phyloP scores from a whole-genome alignment of 352 stramenopile species.

The Aphanomyces astaci region DNA sequence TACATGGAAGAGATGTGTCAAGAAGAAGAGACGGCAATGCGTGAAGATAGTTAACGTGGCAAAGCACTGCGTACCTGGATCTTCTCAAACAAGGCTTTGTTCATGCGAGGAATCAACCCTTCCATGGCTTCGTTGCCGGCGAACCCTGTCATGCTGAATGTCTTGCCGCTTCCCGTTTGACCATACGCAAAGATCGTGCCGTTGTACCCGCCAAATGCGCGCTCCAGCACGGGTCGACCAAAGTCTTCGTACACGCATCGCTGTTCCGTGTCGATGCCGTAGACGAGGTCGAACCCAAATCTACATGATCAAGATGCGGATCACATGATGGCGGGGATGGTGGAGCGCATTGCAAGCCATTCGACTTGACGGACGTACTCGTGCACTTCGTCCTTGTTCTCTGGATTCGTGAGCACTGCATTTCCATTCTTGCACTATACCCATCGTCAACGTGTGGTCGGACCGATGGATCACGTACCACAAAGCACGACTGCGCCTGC shows the following conservation, averaged over 20 bases:
- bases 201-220: constrained; percentile 81
- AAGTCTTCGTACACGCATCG: constrained; percentile 71
- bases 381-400: constrained; percentile 68
- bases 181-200: constrained; percentile 87
- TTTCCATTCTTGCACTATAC: constrained; percentile 47
- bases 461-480: background rate
- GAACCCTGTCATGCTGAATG: constrained; percentile 83
- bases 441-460: too few species aligned
- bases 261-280: constrained; percentile 69
- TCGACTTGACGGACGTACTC: constrained; percentile 29
- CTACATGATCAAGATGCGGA: background rate
- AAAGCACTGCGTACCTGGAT: constrained; percentile 35
- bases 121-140: constrained; percentile 47
- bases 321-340: too few species aligned
- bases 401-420: constrained; percentile 73
- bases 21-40: background rate
- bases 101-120: constrained; percentile 89
- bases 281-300: constrained; percentile 87
- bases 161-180: constrained; percentile 82
- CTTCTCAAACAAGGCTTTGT: constrained; percentile 84
- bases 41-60: background rate
- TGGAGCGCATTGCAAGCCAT: too few species aligned
- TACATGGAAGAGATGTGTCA: background rate
- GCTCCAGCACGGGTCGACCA: constrained; percentile 64
- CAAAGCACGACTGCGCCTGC: constrained; percentile 66